Conservation (phyloP, 768 basidiomycete genomes). For the Boletus sensibilis region DNA sequence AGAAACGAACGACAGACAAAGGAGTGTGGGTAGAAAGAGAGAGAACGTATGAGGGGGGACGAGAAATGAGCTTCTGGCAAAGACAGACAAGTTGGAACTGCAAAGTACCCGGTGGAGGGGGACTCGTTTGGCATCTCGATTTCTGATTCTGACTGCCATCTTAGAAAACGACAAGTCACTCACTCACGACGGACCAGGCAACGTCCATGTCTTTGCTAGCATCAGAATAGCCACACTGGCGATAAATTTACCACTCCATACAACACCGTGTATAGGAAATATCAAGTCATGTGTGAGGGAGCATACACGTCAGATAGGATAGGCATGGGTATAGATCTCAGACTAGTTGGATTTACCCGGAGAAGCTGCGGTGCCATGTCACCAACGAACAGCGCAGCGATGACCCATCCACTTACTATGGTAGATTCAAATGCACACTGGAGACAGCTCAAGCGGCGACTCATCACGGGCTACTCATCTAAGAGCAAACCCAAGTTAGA, state of each 20-base stretch:
- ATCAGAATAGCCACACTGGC: too few relatives aligned
- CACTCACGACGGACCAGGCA: not conserved
- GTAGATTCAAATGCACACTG: not conserved
- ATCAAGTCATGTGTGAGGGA: not conserved
- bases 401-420: slow-evolving; percentile 8
- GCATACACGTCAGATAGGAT: not conserved
- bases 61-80: not conserved
- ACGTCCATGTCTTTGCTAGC: too few relatives aligned
- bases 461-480: not conserved
- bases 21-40: slow-evolving; percentile 7
- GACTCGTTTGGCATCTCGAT: slow-evolving; percentile 19
- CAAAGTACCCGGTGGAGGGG: too few relatives aligned
- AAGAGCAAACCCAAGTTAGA: not conserved
- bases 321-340: not conserved
- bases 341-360: not conserved
- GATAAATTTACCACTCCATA: not conserved
- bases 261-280: not conserved
- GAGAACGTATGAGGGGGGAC: not conserved
- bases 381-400: not conserved
- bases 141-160: slow-evolving; percentile 13
- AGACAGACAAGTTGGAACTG: not conserved
- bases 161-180: slow-evolving; percentile 14
- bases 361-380: slow-evolving; percentile 4
- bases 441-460: not conserved
- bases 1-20: slow-evolving; percentile 20